These are phyloP conservation scores for Fusarium sterilihyphosum DNA, from an alignment of 2,329 filamentous ascomycete species.

Conservation along the genomic window DNA sequence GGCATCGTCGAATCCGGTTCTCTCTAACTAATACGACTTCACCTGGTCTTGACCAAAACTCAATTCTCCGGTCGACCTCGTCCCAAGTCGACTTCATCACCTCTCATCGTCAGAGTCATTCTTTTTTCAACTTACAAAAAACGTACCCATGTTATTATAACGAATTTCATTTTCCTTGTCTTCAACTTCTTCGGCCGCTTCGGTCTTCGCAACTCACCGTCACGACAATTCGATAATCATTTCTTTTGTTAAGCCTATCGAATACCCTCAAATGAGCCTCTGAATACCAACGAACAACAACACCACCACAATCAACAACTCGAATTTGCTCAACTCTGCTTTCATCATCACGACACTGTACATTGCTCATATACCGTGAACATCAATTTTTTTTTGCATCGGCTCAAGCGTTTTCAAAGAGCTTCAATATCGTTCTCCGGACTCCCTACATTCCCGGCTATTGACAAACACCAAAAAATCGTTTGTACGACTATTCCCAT, in stretches of 20 bases:
- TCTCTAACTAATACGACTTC: constrained; percentile 5
- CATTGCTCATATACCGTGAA: constrained; percentile 44
- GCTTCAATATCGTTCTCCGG: constrained; percentile 21
- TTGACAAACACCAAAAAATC: constrained; percentile 38
- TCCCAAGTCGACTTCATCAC: constrained; percentile 40
- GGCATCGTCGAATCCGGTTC: constrained; percentile 43
- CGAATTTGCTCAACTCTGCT: constrained; percentile 38
- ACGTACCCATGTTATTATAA: constrained; percentile 57
- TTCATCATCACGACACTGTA: constrained; percentile 46
- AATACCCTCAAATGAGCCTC: constrained; percentile 54
- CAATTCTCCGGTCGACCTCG: constrained; percentile 41
- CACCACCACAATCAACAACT: constrained; percentile 37
- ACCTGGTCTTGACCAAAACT: constrained; percentile 15
- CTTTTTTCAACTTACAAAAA: constrained; percentile 43
- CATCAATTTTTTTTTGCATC: constrained; percentile 28
- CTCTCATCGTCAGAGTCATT: constrained; percentile 43
- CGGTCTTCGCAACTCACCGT: constrained; percentile 44
- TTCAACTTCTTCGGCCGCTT: constrained; percentile 44
- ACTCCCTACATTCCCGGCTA: constrained; percentile 22
- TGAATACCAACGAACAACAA: constrained; percentile 50
- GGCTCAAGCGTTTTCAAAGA: constrained; percentile 30
- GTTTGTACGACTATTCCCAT: constrained; percentile 46
- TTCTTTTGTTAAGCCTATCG: constrained; percentile 50
- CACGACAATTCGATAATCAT: constrained; percentile 49
- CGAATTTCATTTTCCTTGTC: constrained; percentile 51